A percentile compares a stretch with the other conserved stretches of the same genome.
Evolutionary conservation across 2,329 filamentous ascomycete species (phyloP).

Genomic region (Metarhizium robertsii): DNA sequence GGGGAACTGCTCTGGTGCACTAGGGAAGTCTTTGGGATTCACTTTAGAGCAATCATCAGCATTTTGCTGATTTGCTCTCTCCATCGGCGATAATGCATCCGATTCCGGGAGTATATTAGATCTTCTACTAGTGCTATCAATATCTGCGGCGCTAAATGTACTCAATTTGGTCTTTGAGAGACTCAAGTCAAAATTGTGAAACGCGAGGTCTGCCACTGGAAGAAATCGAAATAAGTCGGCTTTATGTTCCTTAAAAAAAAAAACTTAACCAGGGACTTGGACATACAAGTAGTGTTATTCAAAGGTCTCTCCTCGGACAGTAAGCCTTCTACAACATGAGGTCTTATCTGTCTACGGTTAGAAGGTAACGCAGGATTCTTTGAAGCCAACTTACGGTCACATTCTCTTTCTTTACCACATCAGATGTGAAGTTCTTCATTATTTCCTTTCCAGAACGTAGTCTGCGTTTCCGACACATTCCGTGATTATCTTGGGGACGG

Average conservation of each 20-base stretch:
- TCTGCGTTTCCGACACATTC: constrained; percentile 11
- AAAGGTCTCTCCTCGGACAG: neutral
- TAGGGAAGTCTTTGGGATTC: neutral
- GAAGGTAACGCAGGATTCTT: neutral
- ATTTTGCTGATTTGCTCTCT: neutral
- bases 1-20: neutral
- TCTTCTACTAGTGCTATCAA: neutral
- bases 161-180: neutral
- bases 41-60: neutral
- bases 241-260: neutral
- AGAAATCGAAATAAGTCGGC: neutral
- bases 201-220: constrained; percentile 3
- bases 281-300: neutral
- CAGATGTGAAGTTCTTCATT: constrained; percentile 45
- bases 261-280: neutral
- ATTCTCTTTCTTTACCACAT: neutral
- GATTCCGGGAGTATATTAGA: neutral
- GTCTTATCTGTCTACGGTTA: constrained; percentile 2
- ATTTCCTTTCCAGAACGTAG: constrained; percentile 34
- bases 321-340: neutral
- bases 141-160: neutral
- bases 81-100: neutral
- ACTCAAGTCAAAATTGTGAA: constrained; percentile 3
- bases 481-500: neutral
- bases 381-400: constrained; percentile 3